A percentile compares a stretch with the other conserved stretches of the same genome.
phyloP scores from a whole-genome alignment of 345 rosid species.

The Barbarea vulgaris region DNA sequence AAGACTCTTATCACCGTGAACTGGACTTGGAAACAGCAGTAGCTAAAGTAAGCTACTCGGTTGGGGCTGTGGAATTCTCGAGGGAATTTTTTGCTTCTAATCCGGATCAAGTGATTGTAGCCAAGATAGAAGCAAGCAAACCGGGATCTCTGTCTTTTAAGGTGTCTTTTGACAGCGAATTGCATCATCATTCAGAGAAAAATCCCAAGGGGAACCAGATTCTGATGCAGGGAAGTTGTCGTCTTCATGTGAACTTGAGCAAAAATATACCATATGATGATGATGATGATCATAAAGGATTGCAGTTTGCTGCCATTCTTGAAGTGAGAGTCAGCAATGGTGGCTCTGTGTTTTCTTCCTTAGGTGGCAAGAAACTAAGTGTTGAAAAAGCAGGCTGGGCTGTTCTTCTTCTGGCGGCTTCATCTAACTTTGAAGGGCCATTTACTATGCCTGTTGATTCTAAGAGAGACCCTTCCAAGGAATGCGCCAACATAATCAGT shows the following conservation, averaged over 20 bases:
- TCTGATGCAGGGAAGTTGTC: conserved; percentile 71
- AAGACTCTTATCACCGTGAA: conserved; percentile 76
- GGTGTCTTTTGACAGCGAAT: conserved; percentile 62
- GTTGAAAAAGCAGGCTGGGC: conserved; percentile 84
- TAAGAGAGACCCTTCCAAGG: conserved; percentile 60
- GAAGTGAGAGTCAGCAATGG: conserved; percentile 64
- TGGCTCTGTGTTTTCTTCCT: conserved; percentile 50
- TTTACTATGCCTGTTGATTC: conserved; percentile 72
- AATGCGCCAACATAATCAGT: conserved; percentile 46
- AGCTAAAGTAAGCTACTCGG: conserved; percentile 64
- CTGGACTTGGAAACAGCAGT: conserved; percentile 88
- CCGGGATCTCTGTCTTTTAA: conserved; percentile 67
- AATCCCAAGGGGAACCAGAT: conserved; percentile 55
- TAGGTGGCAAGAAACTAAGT: conserved; percentile 65
- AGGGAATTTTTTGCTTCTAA: conserved; percentile 78
- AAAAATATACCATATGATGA: conserved; percentile 44
- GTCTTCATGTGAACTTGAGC: conserved; percentile 51
- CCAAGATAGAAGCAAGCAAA: conserved; percentile 66
- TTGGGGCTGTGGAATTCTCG: conserved; percentile 56
- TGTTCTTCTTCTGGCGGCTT: conserved; percentile 57
- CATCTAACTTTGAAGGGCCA: conserved; percentile 88
- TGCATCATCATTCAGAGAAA: conserved; percentile 56
- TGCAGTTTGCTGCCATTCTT: conserved; percentile 68
- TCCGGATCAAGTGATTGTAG: conserved; percentile 70
- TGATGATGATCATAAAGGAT: conserved; percentile 63